Evolutionary conservation across 2,329 filamentous ascomycete species (phyloP), one percentile per base, ranked within the genome.

Genomic region (Remersonia thermophila): DNA sequence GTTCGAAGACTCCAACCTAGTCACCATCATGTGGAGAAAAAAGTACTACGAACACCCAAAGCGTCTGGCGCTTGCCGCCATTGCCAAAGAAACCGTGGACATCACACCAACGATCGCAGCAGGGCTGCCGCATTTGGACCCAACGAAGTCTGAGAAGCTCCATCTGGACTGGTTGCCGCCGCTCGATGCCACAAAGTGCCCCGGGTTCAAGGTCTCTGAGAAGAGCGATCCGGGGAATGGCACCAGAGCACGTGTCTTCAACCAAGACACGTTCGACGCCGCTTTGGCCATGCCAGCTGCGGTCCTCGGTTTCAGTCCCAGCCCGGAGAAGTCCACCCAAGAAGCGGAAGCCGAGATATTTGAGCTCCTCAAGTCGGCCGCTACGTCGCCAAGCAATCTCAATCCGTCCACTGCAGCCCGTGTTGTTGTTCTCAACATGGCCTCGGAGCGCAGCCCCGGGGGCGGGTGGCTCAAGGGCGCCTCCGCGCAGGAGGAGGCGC

Each of bases 401-500:
- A 31, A 39, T 25, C 27, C 35, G 1, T 9, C 18, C 13, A 38
- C 35, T 1, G 38, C 40, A 12, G 10, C 40, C 1, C 38, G 43
- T 3, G 37, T 45, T 9, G 38, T 38, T 11, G 41, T 80, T 16
- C 60, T 83, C 36, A 83, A 82, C 49, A 73, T 81, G 60, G 78
- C 77, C 3, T 80, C 73, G 28, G 65, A 71, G 29, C 47, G 52
- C 4, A 56, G 50, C n/a, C 65, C 71, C 0, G 79, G 77, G 11
- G 78, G 79, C n/a, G 77, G 76, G 11, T 82, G 75, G 66, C 51
- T 67, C 6, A 65, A 63, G 20, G 78, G 78, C 26, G 61, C 73
- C 32, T 55, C 69, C 20, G 78, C 78, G 0, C 79, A 83, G 53
- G 78, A 83, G 56, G 79, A 83, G 58, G 69, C 71, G 2, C 62